Percentiles rank a stretch among this genome's conserved stretches.
These are phyloP conservation scores for Amanita inopinata DNA, from an alignment of 768 basidiomycete genomes.

Conservation along the genomic window DNA sequence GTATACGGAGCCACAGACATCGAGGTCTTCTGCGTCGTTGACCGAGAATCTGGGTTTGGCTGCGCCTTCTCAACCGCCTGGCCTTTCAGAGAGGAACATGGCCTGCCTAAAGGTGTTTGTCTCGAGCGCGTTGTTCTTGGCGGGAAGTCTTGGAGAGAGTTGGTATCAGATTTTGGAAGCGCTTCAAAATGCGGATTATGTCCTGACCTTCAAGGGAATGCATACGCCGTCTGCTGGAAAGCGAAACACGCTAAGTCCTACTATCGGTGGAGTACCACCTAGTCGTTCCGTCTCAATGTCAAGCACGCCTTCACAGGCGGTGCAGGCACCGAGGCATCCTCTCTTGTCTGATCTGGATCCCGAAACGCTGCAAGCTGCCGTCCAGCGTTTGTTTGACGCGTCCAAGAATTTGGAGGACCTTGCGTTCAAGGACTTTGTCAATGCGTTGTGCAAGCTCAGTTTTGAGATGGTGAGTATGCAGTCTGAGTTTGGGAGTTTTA, in stretches of 20 bases:
- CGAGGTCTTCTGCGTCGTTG: conserved; percentile 46
- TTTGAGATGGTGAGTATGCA: conserved; percentile 92
- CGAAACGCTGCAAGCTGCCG: conserved; percentile 61
- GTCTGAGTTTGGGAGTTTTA: conserved; percentile 29
- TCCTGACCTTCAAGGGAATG: conserved; percentile 57
- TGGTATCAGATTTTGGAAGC: conserved; percentile 91
- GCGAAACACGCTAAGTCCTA: conserved; percentile 22
- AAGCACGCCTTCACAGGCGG: conserved; percentile 8
- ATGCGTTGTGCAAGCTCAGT: conserved; percentile 77
- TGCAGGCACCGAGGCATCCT: conserved; percentile 34
- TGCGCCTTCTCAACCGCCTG: conserved; percentile 47
- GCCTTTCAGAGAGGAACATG: conserved; percentile 82
- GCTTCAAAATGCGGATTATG: conserved; percentile 91
- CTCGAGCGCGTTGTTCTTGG: conserved; percentile 67
- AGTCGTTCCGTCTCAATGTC: conserved; percentile 31
- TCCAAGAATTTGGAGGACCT: conserved; percentile 76
- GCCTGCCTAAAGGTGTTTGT: conserved; percentile 83
- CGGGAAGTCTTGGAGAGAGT: conserved; percentile 77
- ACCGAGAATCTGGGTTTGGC: conserved; percentile 64
- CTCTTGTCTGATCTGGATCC: conserved; percentile 65
- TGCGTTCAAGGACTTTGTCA: conserved; percentile 70
- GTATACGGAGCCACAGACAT: conserved; percentile 41
- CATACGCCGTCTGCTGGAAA: conserved; percentile 20
- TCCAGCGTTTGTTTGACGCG: conserved; percentile 81
- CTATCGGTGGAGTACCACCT: conserved; percentile 20